Base-by-base conservation (phyloP, 2,329 filamentous ascomycete species). In the Exophiala oligosperma region DNA sequence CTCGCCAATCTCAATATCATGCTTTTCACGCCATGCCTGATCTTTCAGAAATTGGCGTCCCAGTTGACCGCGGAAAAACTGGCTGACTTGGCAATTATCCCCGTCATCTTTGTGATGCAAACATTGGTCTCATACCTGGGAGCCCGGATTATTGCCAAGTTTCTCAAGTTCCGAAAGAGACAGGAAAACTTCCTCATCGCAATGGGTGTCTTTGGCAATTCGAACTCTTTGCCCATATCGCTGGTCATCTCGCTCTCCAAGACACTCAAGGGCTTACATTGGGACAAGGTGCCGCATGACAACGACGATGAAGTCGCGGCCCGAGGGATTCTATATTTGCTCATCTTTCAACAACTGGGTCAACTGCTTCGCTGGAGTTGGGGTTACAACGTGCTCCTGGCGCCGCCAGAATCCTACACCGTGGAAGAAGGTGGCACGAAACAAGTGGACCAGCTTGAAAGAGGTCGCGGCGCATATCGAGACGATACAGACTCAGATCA, bases 171-270 rank as follows among this genome's bases (percentile, higher is more conserved):
- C 75, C 86, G 85, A 67, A 92, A 89, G 73, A 86, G 93, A 62
- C 90, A 92, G 43, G 84, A 88, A 65, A 99, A 99, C 76, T 99
- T 99, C 70, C 89, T 99, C 43, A 90, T 91, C 32, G 94, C 94
- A 53, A 99, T 99, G 94, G 92, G 90, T 49, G 84, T 97, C 49
- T 99, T 99, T 73, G 94, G 93, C 67, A 99, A 99, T 74, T 97
- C 93, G 35, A 99, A 99, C 76, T 97, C 94, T 17, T 83, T 99
- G 21, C 94, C 94, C 0, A 97, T 99, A 61, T 99, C 94, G 0
- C 85, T 99, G 56, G 92, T 99, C 62, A 84, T 97, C 57, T 97
- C 93, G 7, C 82, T 99, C 9, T 95, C 93, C 12, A 90, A 96
- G 71, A 99, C 94, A 0, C 81, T 99, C 56, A 86, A 88, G 68